phyloP scores from a whole-genome alignment of 371 early-diverging fungal species.

The Haplosporangium sp. region DNA sequence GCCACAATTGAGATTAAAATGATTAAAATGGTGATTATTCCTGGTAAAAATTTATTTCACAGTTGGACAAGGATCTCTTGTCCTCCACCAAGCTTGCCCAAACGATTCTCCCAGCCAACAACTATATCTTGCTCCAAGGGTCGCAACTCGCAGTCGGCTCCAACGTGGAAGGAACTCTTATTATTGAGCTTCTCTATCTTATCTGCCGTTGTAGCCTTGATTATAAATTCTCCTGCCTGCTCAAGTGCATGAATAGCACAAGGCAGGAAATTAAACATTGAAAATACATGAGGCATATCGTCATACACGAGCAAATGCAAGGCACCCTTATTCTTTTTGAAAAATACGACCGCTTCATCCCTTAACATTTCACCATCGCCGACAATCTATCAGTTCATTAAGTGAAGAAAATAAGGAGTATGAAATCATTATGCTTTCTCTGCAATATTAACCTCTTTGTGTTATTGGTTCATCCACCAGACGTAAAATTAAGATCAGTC shows the following conservation, averaged over 20 bases:
- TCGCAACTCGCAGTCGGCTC: slow-evolving; percentile 22
- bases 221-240: slow-evolving; percentile 34
- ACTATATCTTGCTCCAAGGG: slow-evolving; percentile 34
- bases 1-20: too few relatives aligned
- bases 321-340: slow-evolving; percentile 24
- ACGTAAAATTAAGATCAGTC: not conserved
- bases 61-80: slow-evolving; percentile 14
- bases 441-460: not conserved
- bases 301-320: slow-evolving; percentile 65
- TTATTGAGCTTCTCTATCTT: not conserved
- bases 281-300: slow-evolving; percentile 88
- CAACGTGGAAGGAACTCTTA: slow-evolving; percentile 24
- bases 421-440: not conserved
- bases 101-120: slow-evolving; percentile 34
- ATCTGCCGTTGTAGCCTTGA: slow-evolving; percentile 17
- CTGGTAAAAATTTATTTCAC: not conserved
- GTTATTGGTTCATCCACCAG: not conserved
- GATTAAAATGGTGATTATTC: too few relatives aligned
- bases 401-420: not conserved
- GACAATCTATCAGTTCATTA: slow-evolving; percentile 59
- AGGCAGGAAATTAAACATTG: slow-evolving; percentile 57
- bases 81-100: slow-evolving; percentile 50
- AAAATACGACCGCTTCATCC: slow-evolving; percentile 70
- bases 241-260: slow-evolving; percentile 27
- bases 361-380: slow-evolving; percentile 75